A percentile compares a stretch with the other conserved stretches of the same genome.
These are phyloP conservation scores for Cyphellophora europaea DNA, from an alignment of 2,329 filamentous ascomycete genomes.

Conservation along the genomic window DNA sequence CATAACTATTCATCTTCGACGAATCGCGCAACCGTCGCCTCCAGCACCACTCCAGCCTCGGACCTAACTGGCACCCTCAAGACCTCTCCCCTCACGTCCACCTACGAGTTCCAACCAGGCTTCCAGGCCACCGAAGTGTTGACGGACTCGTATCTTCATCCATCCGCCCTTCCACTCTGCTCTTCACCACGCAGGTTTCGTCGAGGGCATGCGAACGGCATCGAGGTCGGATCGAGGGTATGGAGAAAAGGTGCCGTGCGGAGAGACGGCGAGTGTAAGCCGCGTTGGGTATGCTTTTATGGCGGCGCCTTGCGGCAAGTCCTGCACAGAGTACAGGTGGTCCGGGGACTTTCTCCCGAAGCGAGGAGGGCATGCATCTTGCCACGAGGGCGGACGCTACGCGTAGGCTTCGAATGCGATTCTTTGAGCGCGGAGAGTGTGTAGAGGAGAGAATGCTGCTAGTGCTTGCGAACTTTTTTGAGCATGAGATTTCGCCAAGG, in stretches of 20 bases:
- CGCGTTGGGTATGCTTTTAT: slow-evolving; percentile 87
- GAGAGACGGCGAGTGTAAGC: slow-evolving; percentile 63
- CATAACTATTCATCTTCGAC: slow-evolving; percentile 96
- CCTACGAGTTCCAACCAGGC: slow-evolving; percentile 16
- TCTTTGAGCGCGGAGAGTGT: slow-evolving; percentile 82
- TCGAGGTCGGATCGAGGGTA: slow-evolving; percentile 29
- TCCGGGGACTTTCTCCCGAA: slow-evolving; percentile 99
- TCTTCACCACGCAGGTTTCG: no score
- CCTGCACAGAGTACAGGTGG: slow-evolving; percentile 51
- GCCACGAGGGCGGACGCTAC: slow-evolving; percentile 47
- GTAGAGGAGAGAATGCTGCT: no score
- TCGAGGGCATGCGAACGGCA: slow-evolving; percentile 48
- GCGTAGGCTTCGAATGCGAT: slow-evolving; percentile 99
- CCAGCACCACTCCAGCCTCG: slow-evolving; percentile 32
- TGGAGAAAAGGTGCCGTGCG: slow-evolving; percentile 17
- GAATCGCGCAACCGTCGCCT: slow-evolving; percentile 50
- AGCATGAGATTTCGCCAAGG: no score
- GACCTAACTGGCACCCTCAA: no score
- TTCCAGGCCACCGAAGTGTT: slow-evolving; percentile 25
- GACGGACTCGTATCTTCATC: slow-evolving; percentile 87
- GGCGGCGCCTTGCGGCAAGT: slow-evolving; percentile 97
- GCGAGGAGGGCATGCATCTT: slow-evolving; percentile 43
- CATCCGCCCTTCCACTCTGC: slow-evolving; percentile 41
- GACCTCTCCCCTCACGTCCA: slow-evolving; percentile 34
- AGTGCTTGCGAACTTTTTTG: no score